phyloP scores from a whole-genome alignment of 2,329 filamentous ascomycete species.

The Venturia aucupariae region DNA sequence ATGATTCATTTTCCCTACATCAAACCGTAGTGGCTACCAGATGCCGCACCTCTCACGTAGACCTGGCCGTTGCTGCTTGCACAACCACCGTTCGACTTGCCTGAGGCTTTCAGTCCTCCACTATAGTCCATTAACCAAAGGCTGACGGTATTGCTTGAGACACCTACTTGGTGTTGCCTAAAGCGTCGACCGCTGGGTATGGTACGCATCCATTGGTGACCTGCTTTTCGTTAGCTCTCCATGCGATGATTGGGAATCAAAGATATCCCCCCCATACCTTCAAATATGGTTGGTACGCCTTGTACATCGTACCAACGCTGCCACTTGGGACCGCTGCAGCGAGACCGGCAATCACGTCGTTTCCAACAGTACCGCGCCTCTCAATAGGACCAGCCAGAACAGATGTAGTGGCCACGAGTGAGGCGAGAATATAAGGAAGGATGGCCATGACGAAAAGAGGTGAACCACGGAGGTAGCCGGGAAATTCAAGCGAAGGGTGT shows the following conservation, averaged over 20 bases:
- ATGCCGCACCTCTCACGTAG: neutral
- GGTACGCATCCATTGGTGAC: conserved; percentile 53
- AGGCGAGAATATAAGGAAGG: neutral
- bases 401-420: neutral
- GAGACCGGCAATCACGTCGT: conserved; percentile 45
- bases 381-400: neutral
- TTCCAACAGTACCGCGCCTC: conserved; percentile 30
- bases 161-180: conserved; percentile 37
- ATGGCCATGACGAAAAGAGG: neutral
- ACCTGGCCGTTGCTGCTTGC: neutral
- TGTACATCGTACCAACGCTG: conserved; percentile 38
- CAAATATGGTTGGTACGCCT: conserved; percentile 48
- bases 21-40: neutral
- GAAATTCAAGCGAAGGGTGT: neutral
- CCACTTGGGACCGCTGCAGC: conserved; percentile 42
- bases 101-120: neutral
- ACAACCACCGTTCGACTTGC: neutral
- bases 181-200: conserved; percentile 51
- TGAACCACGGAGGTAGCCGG: neutral
- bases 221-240: conserved; percentile 20
- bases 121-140: neutral
- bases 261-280: neutral
- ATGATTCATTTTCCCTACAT: neutral
- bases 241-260: neutral
- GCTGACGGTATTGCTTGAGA: neutral